These are phyloP conservation scores for Tubosaeta sp. DNA, from an alignment of 768 basidiomycete species.

Conservation along the genomic window DNA sequence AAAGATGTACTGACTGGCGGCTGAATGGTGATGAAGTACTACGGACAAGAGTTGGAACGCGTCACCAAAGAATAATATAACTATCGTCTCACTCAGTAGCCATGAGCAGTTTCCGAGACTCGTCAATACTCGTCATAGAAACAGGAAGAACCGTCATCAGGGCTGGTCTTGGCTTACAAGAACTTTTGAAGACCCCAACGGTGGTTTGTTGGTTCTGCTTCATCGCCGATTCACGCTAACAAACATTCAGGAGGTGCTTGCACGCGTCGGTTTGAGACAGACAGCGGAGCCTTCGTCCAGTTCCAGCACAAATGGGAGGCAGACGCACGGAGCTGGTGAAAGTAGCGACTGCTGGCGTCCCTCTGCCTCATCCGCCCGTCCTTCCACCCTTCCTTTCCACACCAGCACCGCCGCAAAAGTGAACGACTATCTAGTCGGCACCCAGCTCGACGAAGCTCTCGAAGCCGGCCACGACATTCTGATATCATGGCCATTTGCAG, in stretches of 20 bases:
- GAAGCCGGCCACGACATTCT: constrained; percentile 67
- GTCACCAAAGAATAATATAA: not conserved
- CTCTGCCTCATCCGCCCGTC: constrained; percentile 44
- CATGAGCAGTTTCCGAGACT: constrained; percentile 73
- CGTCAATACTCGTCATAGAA: constrained; percentile 78
- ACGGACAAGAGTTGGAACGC: no score
- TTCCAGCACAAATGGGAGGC: constrained; percentile 20
- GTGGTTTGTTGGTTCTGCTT: constrained; percentile 48
- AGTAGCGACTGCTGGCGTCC: constrained; percentile 27
- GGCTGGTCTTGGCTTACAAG: constrained; percentile 75
- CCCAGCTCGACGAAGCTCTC: constrained; percentile 75
- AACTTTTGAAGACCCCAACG: constrained; percentile 71
- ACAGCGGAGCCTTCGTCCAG: constrained; percentile 25
- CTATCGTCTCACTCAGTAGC: constrained; percentile 3
- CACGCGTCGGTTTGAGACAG: constrained; percentile 73
- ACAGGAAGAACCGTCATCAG: constrained; percentile 65
- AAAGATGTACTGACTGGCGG: no score
- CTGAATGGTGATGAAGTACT: no score
- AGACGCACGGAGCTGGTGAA: constrained; percentile 14
- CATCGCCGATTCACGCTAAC: constrained; percentile 1
- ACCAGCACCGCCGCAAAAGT: constrained; percentile 45
- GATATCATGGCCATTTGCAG: constrained; percentile 79
- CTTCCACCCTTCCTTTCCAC: constrained; percentile 44
- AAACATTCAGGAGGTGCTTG: constrained; percentile 60
- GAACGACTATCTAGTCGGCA: constrained; percentile 79